phyloP scores from a whole-genome alignment of 2,329 filamentous ascomycete genomes.

The Teratosphaeria viscida region DNA sequence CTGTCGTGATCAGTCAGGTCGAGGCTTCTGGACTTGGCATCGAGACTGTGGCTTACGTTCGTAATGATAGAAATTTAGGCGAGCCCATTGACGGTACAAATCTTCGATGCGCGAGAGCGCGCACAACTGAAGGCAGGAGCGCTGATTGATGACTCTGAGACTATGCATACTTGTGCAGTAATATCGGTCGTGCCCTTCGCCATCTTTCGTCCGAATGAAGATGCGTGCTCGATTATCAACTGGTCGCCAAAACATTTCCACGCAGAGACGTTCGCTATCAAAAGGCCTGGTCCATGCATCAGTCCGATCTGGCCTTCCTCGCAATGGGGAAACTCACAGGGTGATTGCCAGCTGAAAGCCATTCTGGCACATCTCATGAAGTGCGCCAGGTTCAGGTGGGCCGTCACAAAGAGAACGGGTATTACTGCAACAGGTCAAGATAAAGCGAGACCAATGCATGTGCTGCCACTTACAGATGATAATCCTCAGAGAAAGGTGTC shows the following conservation, averaged over 20 bases:
- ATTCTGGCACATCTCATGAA: conserved; percentile 20
- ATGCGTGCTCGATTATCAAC: conserved; percentile 44
- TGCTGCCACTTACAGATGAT: conserved; percentile 6
- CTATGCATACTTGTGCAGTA: conserved; percentile 43
- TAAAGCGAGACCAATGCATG: not conserved
- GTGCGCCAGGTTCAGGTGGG: conserved; percentile 8
- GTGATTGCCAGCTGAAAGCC: conserved; percentile 33
- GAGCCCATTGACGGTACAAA: conserved; percentile 41
- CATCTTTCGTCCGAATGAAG: conserved; percentile 39
- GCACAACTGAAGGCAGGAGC: conserved; percentile 29
- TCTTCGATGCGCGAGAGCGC: conserved; percentile 24
- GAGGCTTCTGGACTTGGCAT: not conserved
- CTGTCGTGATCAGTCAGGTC: conserved; percentile 19
- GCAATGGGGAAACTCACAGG: conserved; percentile 13
- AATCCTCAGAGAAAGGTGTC: conserved; percentile 26
- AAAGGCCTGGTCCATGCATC: conserved; percentile 31
- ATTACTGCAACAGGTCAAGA: conserved; percentile 4
- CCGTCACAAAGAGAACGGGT: conserved; percentile 16
- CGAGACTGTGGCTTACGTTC: conserved; percentile 34
- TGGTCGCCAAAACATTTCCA: conserved; percentile 36
- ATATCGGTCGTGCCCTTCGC: conserved; percentile 29
- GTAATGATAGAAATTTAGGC: conserved; percentile 43
- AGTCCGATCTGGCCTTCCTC: not conserved
- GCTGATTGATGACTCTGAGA: conserved; percentile 31
- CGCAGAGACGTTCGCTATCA: conserved; percentile 32